A percentile compares a stretch with the other conserved stretches of the same genome.
Conservation (phyloP, 2,329 filamentous ascomycete species). For the Calonectria hawksworthii region DNA sequence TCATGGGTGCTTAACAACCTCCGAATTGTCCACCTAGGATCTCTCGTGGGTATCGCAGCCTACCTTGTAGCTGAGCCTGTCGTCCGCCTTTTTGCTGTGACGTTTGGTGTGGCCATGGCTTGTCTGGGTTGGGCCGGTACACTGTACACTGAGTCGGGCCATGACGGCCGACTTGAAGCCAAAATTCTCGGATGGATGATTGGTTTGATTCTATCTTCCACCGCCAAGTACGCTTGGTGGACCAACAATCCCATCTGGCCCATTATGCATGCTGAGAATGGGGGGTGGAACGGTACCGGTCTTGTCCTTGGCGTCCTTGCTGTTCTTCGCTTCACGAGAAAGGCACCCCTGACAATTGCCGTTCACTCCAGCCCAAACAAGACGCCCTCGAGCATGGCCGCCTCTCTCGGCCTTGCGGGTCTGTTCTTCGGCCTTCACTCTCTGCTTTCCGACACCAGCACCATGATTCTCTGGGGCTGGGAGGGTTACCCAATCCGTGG, state of each 20-base stretch:
- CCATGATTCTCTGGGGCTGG: constrained; percentile 99
- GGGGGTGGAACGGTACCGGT: constrained; percentile 91
- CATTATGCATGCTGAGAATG: constrained; percentile 89
- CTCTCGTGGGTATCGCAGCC: constrained; percentile 82
- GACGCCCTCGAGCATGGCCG: constrained; percentile 77
- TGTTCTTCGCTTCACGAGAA: constrained; percentile 81
- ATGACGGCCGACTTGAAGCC: constrained; percentile 82
- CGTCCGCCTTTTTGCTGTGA: constrained; percentile 83
- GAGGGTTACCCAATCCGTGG: constrained; percentile 94
- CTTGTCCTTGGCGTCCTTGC: constrained; percentile 82
- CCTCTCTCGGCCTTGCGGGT: constrained; percentile 84
- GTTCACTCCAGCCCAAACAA: constrained; percentile 53
- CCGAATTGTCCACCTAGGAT: constrained; percentile 80
- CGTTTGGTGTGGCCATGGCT: constrained; percentile 83
- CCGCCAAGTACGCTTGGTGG: constrained; percentile 92
- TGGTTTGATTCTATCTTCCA: constrained; percentile 86
- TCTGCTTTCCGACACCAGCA: constrained; percentile 94
- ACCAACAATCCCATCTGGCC: constrained; percentile 99
- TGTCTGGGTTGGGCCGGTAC: constrained; percentile 89
- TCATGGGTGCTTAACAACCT: constrained; percentile 77
- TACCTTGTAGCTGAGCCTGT: constrained; percentile 82
- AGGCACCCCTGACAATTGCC: constrained; percentile 64
- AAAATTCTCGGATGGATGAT: constrained; percentile 85
- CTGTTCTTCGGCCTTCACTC: constrained; percentile 93
- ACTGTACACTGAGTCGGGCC: constrained; percentile 82